Base-by-base conservation (phyloP, 805 yeast species). In the Saturnispora mendoncae region DNA sequence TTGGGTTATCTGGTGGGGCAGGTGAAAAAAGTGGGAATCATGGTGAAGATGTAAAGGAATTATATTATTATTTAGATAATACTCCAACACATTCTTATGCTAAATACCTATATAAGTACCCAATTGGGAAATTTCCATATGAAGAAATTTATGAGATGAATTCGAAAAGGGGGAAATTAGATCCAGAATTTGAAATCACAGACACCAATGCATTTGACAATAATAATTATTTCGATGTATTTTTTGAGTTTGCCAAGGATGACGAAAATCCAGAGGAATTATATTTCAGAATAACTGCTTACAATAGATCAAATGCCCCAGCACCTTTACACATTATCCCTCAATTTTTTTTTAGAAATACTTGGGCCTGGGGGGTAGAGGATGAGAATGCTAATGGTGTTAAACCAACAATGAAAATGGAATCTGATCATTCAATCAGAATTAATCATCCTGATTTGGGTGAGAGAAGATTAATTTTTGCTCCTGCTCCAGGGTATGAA, bases 81-180 rank as follows among this genome's bases (percentile, higher is more conserved):
- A 84, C 94, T 10, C 97, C 97, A 6, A 74, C 95, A 5, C 96
- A 87, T 64, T 80, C 94, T 27, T 87, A 86, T 64, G 82, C 85
- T 83, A 87, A 88, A 66, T 85, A 80, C 52, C 69, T 85, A 44
- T 87, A 87, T 72, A 88, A 88, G 67, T 87, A 87, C 57, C 95
- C 97, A n/a, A 94, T 85, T 50, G 66, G 68, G 29, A 76, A 77
- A 62, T 87, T 74, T 61, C 97, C 97, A 0, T 87, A 87, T 61
- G 69, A 83, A 54, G 69, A 85, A 52, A 66, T 87, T 55, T 72
- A 80, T 28, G 72, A 70, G 36, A 83, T 76, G 52, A 84, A 82
- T 53, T 77, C 72, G 10, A 68, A 73, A 51, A 68, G 94, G 45
- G 64, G 78, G 21, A 76, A 87, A 45, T 51, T 61, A 23, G 94